A percentile compares a stretch with the other conserved stretches of the same genome.
These are phyloP conservation scores for Micractinium sp. DNA, from an alignment of 139 green algal species.

Conservation along the genomic window DNA sequence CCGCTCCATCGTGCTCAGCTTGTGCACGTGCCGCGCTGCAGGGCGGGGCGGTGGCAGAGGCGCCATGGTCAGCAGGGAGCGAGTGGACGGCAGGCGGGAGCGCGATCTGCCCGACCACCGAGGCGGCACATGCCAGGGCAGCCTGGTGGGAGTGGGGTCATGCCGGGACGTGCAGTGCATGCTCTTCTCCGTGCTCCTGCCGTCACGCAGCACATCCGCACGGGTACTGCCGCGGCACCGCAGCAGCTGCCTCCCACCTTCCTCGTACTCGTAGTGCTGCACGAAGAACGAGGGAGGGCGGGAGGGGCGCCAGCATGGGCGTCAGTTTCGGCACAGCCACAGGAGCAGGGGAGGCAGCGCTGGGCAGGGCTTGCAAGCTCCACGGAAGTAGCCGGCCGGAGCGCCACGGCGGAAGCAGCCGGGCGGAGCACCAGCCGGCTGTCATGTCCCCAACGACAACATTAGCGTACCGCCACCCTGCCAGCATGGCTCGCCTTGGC, in stretches of 20 bases:
- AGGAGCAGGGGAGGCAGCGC: too few species aligned
- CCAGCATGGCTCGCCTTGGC: not conserved
- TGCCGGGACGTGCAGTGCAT: not conserved
- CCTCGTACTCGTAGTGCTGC: slow-evolving; percentile 84
- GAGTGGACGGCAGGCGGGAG: not conserved
- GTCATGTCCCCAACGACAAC: too few species aligned
- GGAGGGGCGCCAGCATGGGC: not conserved
- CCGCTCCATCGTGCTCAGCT: slow-evolving; percentile 85
- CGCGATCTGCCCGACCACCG: not conserved
- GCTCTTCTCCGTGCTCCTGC: too few species aligned
- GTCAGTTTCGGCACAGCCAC: not conserved
- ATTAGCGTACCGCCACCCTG: too few species aligned
- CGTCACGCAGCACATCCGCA: too few species aligned
- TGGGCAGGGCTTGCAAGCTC: too few species aligned
- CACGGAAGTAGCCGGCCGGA: too few species aligned
- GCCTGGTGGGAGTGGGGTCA: not conserved
- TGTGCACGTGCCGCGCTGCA: slow-evolving; percentile 66
- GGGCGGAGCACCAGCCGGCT: too few species aligned
- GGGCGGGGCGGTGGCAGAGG: too few species aligned
- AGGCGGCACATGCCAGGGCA: not conserved
- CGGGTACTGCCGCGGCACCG: too few species aligned
- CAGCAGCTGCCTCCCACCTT: slow-evolving; percentile 1
- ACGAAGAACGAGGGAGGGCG: not conserved
- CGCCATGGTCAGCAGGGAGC: not conserved
- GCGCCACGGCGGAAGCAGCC: too few species aligned